Evolutionary conservation across 23 red algal species (phyloP).

Genomic region (Agarophyton chilense): DNA sequence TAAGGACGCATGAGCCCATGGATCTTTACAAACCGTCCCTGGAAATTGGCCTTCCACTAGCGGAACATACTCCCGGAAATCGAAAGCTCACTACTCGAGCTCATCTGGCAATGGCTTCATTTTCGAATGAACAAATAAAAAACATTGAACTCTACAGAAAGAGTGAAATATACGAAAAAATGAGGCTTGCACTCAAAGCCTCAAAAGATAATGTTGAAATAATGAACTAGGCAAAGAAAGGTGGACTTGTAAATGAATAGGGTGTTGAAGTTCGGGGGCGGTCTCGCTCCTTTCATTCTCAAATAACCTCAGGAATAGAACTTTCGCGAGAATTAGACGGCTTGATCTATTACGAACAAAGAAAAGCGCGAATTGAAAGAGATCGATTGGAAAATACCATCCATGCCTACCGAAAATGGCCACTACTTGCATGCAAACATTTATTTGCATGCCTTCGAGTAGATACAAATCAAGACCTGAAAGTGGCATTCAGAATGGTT

Average conservation of each 20-base stretch:
- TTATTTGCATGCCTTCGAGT: constrained; percentile 63
- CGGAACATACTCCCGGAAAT: not conserved
- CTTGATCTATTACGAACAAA: constrained; percentile 26
- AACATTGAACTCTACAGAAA: constrained; percentile 51
- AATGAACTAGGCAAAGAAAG: constrained; percentile 25
- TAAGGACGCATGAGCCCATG: constrained; percentile 62
- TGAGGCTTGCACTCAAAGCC: constrained; percentile 1
- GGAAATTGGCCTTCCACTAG: constrained; percentile 19
- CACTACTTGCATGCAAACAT: constrained; percentile 48
- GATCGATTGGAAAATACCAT: constrained; percentile 40
- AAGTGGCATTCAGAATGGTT: constrained; percentile 70
- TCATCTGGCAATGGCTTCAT: constrained; percentile 65
- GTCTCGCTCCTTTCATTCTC: constrained; percentile 28
- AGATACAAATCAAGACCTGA: constrained; percentile 35
- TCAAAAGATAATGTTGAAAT: constrained; percentile 22
- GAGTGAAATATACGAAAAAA: constrained; percentile 44
- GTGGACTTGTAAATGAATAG: not conserved
- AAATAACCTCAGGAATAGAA: constrained; percentile 39
- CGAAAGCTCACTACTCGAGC: constrained; percentile 10
- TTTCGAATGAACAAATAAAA: constrained; percentile 60
- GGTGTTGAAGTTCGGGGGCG: not conserved
- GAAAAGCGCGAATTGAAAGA: constrained; percentile 44
- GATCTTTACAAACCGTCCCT: constrained; percentile 53
- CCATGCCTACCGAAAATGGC: constrained; percentile 41
- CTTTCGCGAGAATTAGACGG: constrained; percentile 33